A percentile compares a stretch with the other conserved stretches of the same genome.
Evolutionary conservation across 805 yeast genomes (phyloP).

Genomic region (Suhomyces xylopsoci): DNA sequence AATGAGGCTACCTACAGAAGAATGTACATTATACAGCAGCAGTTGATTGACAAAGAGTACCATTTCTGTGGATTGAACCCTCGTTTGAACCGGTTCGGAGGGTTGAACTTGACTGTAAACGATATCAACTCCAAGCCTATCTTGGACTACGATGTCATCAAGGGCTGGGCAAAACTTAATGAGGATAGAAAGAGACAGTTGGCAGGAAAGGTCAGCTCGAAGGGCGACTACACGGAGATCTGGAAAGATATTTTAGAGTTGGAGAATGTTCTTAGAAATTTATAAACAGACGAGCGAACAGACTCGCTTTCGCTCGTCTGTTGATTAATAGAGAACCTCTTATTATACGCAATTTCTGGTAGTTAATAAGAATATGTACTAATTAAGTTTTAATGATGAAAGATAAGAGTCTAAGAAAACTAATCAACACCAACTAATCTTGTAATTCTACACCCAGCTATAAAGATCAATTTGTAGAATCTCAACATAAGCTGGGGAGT

Average conservation of each 20-base stretch:
- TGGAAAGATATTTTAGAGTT: slow-evolving; percentile 66
- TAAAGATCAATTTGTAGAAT: too few species aligned
- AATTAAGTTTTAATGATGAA: too few species aligned
- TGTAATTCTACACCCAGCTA: too few species aligned
- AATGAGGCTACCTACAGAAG: slow-evolving; percentile 75
- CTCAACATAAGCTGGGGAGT: too few species aligned
- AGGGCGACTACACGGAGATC: slow-evolving; percentile 54
- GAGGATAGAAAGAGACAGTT: slow-evolving; percentile 55
- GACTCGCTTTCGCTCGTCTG: too few species aligned
- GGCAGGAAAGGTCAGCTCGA: slow-evolving; percentile 54
- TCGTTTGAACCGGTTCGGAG: slow-evolving; percentile 54
- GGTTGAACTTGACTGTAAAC: slow-evolving; percentile 32
- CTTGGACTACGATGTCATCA: slow-evolving; percentile 59
- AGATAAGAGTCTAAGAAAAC: too few species aligned
- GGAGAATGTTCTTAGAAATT: slow-evolving; percentile 38
- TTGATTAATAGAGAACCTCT: too few species aligned
- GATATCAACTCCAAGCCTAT: slow-evolving; percentile 55
- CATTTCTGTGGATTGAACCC: slow-evolving; percentile 83
- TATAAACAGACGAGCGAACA: too few species aligned
- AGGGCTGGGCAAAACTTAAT: slow-evolving; percentile 51
- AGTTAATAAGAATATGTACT: too few species aligned
- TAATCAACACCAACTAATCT: too few species aligned
- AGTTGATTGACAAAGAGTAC: slow-evolving; percentile 70
- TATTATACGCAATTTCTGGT: too few species aligned
- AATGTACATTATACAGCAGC: slow-evolving; percentile 83